phyloP scores from a whole-genome alignment of 2,329 filamentous ascomycete genomes.

The Aspergillus fumigatus region DNA sequence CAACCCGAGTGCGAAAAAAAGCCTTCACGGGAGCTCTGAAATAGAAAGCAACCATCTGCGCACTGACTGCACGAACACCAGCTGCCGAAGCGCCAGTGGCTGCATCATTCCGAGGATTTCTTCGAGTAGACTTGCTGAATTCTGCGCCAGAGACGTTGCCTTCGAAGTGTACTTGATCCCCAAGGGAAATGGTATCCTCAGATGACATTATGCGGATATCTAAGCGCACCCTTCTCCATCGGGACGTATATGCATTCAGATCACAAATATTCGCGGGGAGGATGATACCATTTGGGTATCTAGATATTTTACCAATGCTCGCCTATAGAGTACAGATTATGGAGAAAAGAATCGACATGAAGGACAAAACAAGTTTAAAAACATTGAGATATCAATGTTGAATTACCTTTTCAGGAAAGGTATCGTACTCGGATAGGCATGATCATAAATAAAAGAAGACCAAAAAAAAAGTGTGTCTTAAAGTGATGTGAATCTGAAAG shows the following conservation, averaged over 20 bases:
- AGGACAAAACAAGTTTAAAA: neutral
- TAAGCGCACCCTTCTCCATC: conserved; percentile 8
- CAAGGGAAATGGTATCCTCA: conserved; percentile 4
- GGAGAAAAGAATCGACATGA: neutral
- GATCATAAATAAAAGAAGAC: neutral
- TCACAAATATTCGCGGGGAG: neutral
- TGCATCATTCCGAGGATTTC: conserved; percentile 54
- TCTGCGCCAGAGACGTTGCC: conserved; percentile 10
- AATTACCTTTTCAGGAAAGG: neutral
- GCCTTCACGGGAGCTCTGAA: conserved; percentile 88
- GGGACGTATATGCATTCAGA: conserved; percentile 3
- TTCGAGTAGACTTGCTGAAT: conserved; percentile 21
- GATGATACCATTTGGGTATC: neutral
- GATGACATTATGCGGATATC: conserved; percentile 8
- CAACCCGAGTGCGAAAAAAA: conserved; percentile 85
- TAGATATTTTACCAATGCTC: neutral
- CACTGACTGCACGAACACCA: conserved; percentile 75
- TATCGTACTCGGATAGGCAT: neutral
- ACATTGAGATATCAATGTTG: neutral
- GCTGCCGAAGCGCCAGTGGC: conserved; percentile 77
- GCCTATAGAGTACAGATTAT: neutral
- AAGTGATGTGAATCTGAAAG: no score
- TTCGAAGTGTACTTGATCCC: conserved; percentile 13
- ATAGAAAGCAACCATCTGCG: conserved; percentile 82
- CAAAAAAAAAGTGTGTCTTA: no score